Evolutionary conservation across 192 early-diverging fungal genomes (phyloP).

Genomic region (Cetraspora pellucida): DNA sequence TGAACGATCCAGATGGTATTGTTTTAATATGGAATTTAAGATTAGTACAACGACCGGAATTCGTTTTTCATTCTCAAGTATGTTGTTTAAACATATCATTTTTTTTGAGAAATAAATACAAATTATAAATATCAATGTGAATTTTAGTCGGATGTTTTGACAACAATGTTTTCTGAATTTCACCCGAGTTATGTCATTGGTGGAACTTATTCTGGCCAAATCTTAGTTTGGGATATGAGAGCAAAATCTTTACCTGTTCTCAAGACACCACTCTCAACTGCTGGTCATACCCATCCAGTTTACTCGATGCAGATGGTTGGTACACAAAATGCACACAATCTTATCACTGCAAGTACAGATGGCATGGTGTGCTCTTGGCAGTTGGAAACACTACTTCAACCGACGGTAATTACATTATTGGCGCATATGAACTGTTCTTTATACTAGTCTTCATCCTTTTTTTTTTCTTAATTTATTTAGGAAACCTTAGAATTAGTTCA

Average conservation of each 20-base stretch:
- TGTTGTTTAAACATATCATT: neutral
- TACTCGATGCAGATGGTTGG: constrained; percentile 89
- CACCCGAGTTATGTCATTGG: constrained; percentile 92
- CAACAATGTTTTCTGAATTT: constrained; percentile 89
- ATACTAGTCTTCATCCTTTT: neutral
- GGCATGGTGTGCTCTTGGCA: constrained; percentile 97
- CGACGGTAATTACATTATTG: constrained; percentile 57
- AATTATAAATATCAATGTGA: no score
- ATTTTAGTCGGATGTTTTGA: constrained; percentile 79
- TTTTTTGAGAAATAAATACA: neutral
- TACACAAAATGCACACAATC: constrained; percentile 92
- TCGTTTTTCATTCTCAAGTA: constrained; percentile 89
- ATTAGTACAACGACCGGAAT: constrained; percentile 88
- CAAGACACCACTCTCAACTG: constrained; percentile 89
- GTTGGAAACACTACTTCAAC: constrained; percentile 94
- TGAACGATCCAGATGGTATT: constrained; percentile 93
- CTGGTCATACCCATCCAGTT: constrained; percentile 98
- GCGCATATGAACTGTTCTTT: neutral
- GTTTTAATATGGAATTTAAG: constrained; percentile 94
- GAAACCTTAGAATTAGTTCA: constrained; percentile 83
- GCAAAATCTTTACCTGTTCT: constrained; percentile 86
- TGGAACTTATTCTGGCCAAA: constrained; percentile 97
- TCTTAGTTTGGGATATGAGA: constrained; percentile 96
- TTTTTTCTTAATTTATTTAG: constrained; percentile 30
- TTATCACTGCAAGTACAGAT: constrained; percentile 91